A percentile compares a stretch with the other conserved stretches of the same genome.
phyloP scores from a whole-genome alignment of 2,329 filamentous ascomycete genomes.

The Fusarium subtropicale region DNA sequence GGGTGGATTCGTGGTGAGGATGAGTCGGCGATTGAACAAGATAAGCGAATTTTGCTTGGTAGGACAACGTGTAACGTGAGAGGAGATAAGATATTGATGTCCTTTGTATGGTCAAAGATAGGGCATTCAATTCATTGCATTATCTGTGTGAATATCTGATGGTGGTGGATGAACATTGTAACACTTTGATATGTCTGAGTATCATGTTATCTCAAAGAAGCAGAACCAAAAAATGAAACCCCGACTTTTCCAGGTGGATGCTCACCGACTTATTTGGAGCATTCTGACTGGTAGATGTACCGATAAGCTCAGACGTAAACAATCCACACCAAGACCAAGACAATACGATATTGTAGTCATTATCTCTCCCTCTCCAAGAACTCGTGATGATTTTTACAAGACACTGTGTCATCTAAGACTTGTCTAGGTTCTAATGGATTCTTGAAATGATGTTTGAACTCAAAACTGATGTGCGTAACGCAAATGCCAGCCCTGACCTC shows the following conservation, averaged over 20 bases:
- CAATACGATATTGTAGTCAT: neutral
- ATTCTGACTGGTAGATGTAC: neutral
- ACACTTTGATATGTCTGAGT: neutral
- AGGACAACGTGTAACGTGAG: neutral
- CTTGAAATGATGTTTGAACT: neutral
- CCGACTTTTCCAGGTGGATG: conserved; percentile 1
- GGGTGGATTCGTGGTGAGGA: neutral
- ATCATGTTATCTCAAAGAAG: conserved; percentile 6
- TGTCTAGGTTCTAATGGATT: neutral
- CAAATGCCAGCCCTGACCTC: neutral
- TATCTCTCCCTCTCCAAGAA: neutral
- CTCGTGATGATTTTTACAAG: neutral
- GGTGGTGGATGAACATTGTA: neutral
- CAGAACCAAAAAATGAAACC: neutral
- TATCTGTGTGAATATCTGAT: neutral
- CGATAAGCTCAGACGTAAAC: conserved; percentile 9
- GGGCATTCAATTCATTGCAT: neutral
- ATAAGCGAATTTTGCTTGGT: neutral
- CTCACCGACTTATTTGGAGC: neutral
- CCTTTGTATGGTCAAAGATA: neutral
- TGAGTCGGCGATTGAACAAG: conserved; percentile 30
- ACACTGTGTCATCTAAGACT: neutral
- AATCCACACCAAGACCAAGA: neutral
- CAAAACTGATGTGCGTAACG: neutral
- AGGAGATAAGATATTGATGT: neutral